Evolutionary conservation across 495 filamentous ascomycete genomes (phyloP).

Genomic region (Apodospora peruviana): DNA sequence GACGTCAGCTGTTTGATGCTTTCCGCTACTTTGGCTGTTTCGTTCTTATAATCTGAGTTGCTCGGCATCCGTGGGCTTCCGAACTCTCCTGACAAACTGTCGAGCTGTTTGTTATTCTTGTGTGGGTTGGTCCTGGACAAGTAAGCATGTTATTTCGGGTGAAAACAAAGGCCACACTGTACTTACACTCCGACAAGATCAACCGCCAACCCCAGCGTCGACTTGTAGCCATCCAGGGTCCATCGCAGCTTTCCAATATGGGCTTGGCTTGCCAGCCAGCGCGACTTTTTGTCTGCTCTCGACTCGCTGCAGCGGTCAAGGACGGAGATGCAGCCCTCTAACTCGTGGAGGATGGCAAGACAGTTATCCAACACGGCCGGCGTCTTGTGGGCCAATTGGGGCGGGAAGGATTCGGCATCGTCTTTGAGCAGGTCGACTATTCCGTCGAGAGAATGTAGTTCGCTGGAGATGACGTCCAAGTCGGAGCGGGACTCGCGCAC

Average conservation of each 20-base stretch:
- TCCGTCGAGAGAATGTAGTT: constrained; percentile 43
- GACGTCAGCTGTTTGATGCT: constrained; percentile 9
- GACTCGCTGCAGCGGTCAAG: constrained; percentile 24
- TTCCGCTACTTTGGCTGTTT: constrained; percentile 6
- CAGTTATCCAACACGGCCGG: constrained; percentile 31
- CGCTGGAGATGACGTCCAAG: constrained; percentile 39
- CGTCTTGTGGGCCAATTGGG: constrained; percentile 29
- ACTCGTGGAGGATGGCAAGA: constrained; percentile 27
- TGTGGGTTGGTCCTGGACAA: background rate
- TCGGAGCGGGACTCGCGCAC: constrained; percentile 43
- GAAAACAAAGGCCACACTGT: too few species aligned
- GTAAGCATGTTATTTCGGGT: too few species aligned
- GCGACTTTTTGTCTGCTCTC: constrained; percentile 32
- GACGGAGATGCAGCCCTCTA: constrained; percentile 26
- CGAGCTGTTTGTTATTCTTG: background rate
- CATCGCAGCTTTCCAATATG: constrained; percentile 29
- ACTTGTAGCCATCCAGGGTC: constrained; percentile 34
- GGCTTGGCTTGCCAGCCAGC: constrained; percentile 31
- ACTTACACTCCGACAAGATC: constrained; percentile 37
- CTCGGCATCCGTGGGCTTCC: background rate
- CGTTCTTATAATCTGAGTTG: constrained; percentile 4
- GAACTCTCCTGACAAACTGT: background rate
- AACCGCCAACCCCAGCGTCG: constrained; percentile 32
- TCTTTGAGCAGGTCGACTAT: constrained; percentile 40
- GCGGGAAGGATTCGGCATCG: constrained; percentile 34